A percentile compares a stretch with the other conserved stretches of the same genome.
Conservation (phyloP, 495 filamentous ascomycete species). For the Cladorrhinum samala region DNA sequence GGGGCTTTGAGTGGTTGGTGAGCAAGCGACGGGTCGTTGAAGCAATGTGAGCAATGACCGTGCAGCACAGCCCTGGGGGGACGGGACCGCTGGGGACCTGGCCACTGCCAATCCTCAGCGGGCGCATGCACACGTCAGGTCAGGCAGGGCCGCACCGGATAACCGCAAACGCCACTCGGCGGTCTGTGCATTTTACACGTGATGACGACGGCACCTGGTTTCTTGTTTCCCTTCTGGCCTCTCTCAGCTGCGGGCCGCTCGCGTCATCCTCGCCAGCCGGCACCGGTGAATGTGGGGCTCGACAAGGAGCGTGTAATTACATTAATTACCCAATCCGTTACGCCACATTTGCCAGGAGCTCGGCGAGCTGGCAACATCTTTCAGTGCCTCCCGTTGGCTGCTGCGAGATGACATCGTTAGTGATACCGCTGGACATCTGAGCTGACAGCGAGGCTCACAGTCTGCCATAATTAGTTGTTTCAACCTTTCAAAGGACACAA, state of each 20-base stretch:
- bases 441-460: background rate
- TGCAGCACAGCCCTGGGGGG: background rate
- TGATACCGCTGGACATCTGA: no score
- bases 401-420: slow-evolving; percentile 11
- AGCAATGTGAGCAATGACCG: slow-evolving; percentile 11
- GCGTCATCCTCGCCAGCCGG: slow-evolving; percentile 8
- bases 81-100: slow-evolving; percentile 1
- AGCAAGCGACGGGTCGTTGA: slow-evolving; percentile 10
- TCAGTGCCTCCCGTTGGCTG: slow-evolving; percentile 12
- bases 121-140: slow-evolving; percentile 25
- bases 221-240: background rate
- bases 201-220: slow-evolving; percentile 12
- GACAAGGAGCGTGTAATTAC: background rate
- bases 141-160: background rate
- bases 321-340: background rate
- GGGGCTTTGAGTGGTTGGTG: background rate
- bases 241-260: no score
- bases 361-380: slow-evolving; percentile 14
- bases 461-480: background rate
- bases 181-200: slow-evolving; percentile 21
- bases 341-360: background rate
- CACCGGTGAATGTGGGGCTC: no score
- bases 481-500: background rate
- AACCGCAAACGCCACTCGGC: slow-evolving; percentile 11
- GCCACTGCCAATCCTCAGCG: slow-evolving; percentile 13